Conservation (phyloP, 2,329 filamentous ascomycete genomes). For the Arthrocladium fulminans region DNA sequence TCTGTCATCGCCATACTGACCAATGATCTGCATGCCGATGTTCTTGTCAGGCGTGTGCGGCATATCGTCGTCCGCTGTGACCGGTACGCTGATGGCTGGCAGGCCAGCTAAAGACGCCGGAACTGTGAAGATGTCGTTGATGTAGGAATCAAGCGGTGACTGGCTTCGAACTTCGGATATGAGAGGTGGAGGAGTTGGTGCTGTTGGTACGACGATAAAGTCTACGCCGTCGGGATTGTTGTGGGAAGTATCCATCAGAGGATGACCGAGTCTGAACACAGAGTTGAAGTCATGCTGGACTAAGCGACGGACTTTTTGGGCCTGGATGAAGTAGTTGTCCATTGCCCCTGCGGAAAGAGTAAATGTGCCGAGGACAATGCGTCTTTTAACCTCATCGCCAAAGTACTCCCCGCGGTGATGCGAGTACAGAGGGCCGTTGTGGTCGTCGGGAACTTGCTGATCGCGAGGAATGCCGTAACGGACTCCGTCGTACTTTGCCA, state of each 20-base stretch:
- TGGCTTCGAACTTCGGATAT: conserved; percentile 46
- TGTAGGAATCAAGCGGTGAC: conserved; percentile 63
- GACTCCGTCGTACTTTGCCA: conserved; percentile 95
- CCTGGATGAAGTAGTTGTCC: conserved; percentile 94
- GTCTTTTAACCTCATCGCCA: conserved; percentile 73
- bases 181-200: conserved; percentile 63
- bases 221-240: conserved; percentile 54
- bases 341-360: conserved; percentile 82
- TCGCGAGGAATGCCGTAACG: conserved; percentile 64
- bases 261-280: conserved; percentile 63
- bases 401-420: conserved; percentile 65
- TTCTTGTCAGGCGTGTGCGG: conserved; percentile 20
- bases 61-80: conserved; percentile 25
- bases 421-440: conserved; percentile 61
- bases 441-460: conserved; percentile 40
- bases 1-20: conserved; percentile 39
- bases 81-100: conserved; percentile 76
- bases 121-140: conserved; percentile 93
- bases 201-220: conserved; percentile 78
- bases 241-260: conserved; percentile 38
- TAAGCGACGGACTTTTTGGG: conserved; percentile 74
- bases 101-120: conserved; percentile 87
- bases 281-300: conserved; percentile 80
- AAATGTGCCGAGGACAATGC: conserved; percentile 84
- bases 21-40: conserved; percentile 39